phyloP scores from a whole-genome alignment of 2,329 filamentous ascomycete species.

The Trichophyton rubrum region DNA sequence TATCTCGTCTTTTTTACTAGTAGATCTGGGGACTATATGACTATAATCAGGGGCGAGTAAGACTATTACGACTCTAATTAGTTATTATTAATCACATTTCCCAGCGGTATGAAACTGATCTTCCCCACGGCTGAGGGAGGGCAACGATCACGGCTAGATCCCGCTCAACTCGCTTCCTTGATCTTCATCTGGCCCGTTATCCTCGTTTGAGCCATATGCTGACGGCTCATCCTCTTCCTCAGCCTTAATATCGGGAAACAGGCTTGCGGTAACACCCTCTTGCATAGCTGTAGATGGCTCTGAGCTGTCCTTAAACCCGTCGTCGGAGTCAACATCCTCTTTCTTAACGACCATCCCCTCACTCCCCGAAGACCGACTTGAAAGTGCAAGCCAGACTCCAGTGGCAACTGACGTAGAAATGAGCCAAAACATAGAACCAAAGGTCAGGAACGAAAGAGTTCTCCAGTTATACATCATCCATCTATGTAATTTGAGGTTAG shows the following conservation, averaged over 20 bases:
- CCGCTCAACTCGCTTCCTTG: background rate
- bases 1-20: background rate
- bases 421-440: conserved; percentile 63
- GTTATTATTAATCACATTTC: background rate
- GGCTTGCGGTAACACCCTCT: background rate
- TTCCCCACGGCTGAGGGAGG: background rate
- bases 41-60: too few relatives aligned
- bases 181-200: background rate
- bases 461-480: conserved; percentile 83
- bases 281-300: background rate
- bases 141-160: background rate
- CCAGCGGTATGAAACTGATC: background rate
- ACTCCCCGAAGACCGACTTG: conserved; percentile 20
- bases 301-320: background rate
- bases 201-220: conserved; percentile 8
- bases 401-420: conserved; percentile 57
- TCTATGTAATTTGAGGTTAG: conserved; percentile 24
- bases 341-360: conserved; percentile 8
- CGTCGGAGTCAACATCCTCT: background rate
- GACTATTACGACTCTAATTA: background rate
- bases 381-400: conserved; percentile 50
- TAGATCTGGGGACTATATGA: background rate
- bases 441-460: conserved; percentile 53
- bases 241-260: background rate
- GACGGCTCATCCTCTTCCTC: conserved; percentile 6